These are phyloP conservation scores for Rhizophora mangle DNA, from an alignment of 345 rosid species.

Conservation along the genomic window DNA sequence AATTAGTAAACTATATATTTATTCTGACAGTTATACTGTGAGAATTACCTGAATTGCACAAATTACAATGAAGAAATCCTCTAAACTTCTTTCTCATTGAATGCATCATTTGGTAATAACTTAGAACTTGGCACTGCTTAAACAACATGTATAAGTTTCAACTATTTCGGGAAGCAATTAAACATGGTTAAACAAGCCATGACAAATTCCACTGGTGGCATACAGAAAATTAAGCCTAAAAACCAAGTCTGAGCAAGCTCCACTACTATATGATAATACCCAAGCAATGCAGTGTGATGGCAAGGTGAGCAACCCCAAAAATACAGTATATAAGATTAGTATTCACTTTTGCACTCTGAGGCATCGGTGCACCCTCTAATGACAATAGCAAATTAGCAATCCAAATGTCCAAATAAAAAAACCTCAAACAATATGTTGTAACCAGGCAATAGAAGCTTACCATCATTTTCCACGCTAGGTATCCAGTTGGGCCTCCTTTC, in stretches of 20 bases:
- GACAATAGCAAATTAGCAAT: neutral
- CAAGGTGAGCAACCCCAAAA: neutral
- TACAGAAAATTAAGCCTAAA: neutral
- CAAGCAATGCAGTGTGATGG: neutral
- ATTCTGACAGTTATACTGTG: no score
- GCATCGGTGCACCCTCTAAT: neutral
- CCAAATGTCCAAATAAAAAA: neutral
- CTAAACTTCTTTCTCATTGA: no score
- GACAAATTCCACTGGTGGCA: neutral
- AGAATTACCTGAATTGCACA: no score
- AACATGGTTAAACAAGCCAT: neutral
- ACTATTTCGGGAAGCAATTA: neutral
- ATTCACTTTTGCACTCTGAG: neutral
- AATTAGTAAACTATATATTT: no score
- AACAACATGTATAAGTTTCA: neutral
- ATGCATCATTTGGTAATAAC: no score
- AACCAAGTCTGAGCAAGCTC: neutral
- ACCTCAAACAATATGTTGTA: neutral
- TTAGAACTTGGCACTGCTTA: no score
- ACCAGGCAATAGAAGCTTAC: slow-evolving; percentile 34
- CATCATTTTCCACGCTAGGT: slow-evolving; percentile 97
- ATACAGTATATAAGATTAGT: neutral
- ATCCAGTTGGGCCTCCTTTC: slow-evolving; percentile 85
- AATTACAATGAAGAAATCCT: no score
- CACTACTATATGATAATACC: no score